Percentiles rank a stretch among this genome's conserved stretches.
Conservation (phyloP, 805 yeast genomes). For the Brettanomyces custersianus region DNA sequence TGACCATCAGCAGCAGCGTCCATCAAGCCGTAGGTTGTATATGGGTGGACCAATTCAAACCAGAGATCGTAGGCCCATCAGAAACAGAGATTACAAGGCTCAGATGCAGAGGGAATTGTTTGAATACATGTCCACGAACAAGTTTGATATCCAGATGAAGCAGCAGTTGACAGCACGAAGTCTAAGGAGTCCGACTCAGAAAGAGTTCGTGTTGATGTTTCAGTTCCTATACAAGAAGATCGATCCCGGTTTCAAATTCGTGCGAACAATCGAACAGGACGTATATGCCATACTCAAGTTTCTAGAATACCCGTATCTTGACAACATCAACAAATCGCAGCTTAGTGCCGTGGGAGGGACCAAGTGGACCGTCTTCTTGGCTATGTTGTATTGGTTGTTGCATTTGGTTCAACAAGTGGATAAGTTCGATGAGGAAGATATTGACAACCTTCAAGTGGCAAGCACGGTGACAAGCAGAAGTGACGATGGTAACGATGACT, state of each 20-base stretch:
- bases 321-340: conserved; percentile 72
- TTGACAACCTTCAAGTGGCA: conserved; percentile 15
- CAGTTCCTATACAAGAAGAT: conserved; percentile 69
- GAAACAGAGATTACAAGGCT: conserved; percentile 62
- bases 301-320: conserved; percentile 72
- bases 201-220: conserved; percentile 70
- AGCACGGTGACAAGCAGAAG: background rate
- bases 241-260: conserved; percentile 72
- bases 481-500: conserved; percentile 18
- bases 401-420: conserved; percentile 39
- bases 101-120: conserved; percentile 59
- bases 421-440: conserved; percentile 26
- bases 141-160: conserved; percentile 68
- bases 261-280: conserved; percentile 64
- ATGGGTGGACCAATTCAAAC: conserved; percentile 7
- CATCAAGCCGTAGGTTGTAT: conserved; percentile 2
- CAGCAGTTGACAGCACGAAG: conserved; percentile 60
- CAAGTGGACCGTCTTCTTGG: conserved; percentile 77
- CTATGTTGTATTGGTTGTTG: conserved; percentile 77
- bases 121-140: conserved; percentile 51
- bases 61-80: conserved; percentile 68
- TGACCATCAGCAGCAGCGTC: conserved; percentile 5
- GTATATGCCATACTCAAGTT: conserved; percentile 57
- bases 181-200: conserved; percentile 73
- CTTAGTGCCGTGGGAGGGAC: conserved; percentile 88